A percentile compares a stretch with the other conserved stretches of the same genome.
These are phyloP conservation scores for Kwoniella mangroviensis DNA, from an alignment of 768 basidiomycete genomes.

Conservation along the genomic window DNA sequence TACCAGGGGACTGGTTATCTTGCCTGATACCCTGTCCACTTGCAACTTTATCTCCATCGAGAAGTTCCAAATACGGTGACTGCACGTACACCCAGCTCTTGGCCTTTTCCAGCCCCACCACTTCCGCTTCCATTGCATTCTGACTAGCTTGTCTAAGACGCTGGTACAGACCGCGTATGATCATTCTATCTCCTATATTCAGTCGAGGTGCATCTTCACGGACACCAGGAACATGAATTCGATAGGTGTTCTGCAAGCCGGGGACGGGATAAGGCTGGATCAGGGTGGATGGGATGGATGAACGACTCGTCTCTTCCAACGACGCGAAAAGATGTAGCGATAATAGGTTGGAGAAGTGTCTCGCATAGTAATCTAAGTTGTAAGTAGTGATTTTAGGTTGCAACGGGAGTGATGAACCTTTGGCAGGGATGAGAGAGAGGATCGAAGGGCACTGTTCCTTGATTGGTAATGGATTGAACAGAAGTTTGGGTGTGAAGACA, in stretches of 20 bases:
- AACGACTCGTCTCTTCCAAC: constrained; percentile 13
- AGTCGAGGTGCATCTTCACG: constrained; percentile 57
- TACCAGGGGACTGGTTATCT: neutral
- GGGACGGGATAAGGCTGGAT: constrained; percentile 8
- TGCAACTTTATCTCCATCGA: constrained; percentile 14
- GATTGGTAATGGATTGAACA: constrained; percentile 2
- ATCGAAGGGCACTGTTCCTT: constrained; percentile 27
- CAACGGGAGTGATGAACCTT: neutral
- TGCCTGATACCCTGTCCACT: neutral
- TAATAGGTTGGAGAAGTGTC: constrained; percentile 38
- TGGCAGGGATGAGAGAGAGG: constrained; percentile 12
- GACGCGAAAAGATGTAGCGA: constrained; percentile 31
- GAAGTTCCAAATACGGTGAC: constrained; percentile 19
- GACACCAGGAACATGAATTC: constrained; percentile 48
- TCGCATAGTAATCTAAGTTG: constrained; percentile 24
- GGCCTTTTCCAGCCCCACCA: constrained; percentile 47
- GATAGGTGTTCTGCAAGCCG: constrained; percentile 16
- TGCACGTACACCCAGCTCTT: constrained; percentile 48
- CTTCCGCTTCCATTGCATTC: constrained; percentile 49
- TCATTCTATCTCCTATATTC: constrained; percentile 52
- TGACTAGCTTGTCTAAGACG: constrained; percentile 30
- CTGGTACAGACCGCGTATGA: constrained; percentile 48
- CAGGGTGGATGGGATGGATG: constrained; percentile 20
- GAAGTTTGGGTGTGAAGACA: constrained; percentile 15
- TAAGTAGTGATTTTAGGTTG: neutral